Base-by-base conservation (phyloP, 176 grass and related monocot genomes). In the Oryza nivara region DNA sequence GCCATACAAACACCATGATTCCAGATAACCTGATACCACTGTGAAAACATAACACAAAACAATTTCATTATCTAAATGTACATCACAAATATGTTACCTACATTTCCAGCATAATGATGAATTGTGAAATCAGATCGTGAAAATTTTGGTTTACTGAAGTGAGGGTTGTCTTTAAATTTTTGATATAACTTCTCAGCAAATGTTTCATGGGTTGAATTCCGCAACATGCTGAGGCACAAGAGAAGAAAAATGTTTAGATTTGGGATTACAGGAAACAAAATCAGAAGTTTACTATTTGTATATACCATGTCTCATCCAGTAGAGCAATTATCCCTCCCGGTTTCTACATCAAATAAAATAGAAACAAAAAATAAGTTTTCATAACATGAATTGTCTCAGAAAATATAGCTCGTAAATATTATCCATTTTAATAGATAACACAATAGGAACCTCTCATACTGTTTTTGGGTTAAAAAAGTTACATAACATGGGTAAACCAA, bases 101-200 rank as follows among this genome's bases (percentile, higher is more conserved):
- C 95, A 91, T 97, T 79, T 81, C 95, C 95, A 91, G 95, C 95
- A 86, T 97, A 97, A 84, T 97, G 95, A 84, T 91, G 91, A 77
- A 98, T 91, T 12, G 70, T 93, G 78, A 95, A 98, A 36, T 90
- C 91, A 3, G 92, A 98, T 67, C 87, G 93, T 86, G 92, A 98
- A 81, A 98, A 92, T 86, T 98, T 98, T 2, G 95, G 95, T 90
- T 93, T 98, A 28, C 87, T 95, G 72, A 98, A 95, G 67, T 92
- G 91, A 6, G 34, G 60, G 68, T 89, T 86, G 77, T 93, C 90
- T 86, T 94, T 93, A 75, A 90, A 98, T 74, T 94, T 87, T 76
- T 98, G 95, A 86, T 97, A 97, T 80, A 97, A 76, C 78, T 97
- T 97, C 82, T 93, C 90, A 30, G 95, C 92, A 90, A 98, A 98